Base-by-base conservation (phyloP, 2,329 filamentous ascomycete species). In the Ceratocystis harringtonii region DNA sequence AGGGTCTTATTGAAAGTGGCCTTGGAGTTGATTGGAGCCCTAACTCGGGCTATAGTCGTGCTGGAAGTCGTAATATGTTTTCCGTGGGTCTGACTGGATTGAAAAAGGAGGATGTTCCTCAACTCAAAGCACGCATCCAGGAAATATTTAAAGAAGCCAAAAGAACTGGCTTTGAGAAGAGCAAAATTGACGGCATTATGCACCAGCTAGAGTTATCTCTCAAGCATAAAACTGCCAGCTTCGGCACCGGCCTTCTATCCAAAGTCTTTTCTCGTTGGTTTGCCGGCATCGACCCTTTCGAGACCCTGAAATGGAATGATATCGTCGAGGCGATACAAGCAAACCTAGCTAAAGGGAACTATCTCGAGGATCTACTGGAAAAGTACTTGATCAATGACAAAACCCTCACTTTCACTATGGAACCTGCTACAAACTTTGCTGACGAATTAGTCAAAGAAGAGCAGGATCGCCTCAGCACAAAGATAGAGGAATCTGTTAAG, bases 221-320 rank as follows among this genome's bases (percentile, higher is more conserved):
- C 61, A 96, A 96, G 76, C 91, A 99, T 77, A 97, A 97, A 79
- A 96, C 91, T 0, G 90, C 94, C 65, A 91, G 88, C 71, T 99
- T 99, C 72, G 94, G 94, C 15, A 90, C 96, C 80, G 86, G 87
- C 19, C 83, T 97, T 64, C 84, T 99, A 75, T 90, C 96, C 70
- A 85, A 92, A 52, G 80, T 96, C 6, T 89, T 95, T 72, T 88
- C 90, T 1, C 87, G 88, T 67, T 99, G 94, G 94, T 97, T 99
- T 76, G 95, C 94, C 66, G 94, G 92, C 4, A 85, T 91, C 2
- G 90, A 97, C 73, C 92, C 94, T 0, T 95, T 97, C 75, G 86
- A 95, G 69, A 86, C 90, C 12, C 78, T 99, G 44, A 88, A 90
- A 1, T 97, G 92, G 90, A 94, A 96, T 70, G 88, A 94, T 55